Evolutionary conservation across 768 basidiomycete species (phyloP).

Genomic region (Naematelia aurantialba): DNA sequence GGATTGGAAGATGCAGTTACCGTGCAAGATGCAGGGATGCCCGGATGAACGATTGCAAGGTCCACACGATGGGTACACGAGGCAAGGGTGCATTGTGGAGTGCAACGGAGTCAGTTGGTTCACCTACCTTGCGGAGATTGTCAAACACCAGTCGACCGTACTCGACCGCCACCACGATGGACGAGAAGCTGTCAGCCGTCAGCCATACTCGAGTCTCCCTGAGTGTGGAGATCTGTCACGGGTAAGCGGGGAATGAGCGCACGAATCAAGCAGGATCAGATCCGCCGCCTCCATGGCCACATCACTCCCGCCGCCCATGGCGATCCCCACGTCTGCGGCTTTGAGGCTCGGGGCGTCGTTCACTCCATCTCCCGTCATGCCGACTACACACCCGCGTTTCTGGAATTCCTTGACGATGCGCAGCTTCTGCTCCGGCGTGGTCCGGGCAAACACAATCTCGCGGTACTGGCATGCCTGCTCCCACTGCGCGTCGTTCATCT

Average conservation of each 20-base stretch:
- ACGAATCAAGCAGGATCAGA: conserved; percentile 49
- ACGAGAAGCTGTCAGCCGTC: conserved; percentile 41
- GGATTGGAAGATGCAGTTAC: too few species aligned
- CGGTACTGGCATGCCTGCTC: conserved; percentile 46
- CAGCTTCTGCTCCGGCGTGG: conserved; percentile 64
- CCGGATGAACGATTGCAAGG: too few species aligned
- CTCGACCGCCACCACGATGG: conserved; percentile 48
- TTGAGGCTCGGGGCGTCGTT: conserved; percentile 47
- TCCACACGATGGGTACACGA: too few species aligned
- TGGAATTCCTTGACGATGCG: conserved; percentile 63
- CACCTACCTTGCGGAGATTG: conserved; percentile 57
- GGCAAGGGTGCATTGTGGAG: too few species aligned
- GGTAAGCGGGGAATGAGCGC: conserved; percentile 10
- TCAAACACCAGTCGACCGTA: conserved; percentile 59
- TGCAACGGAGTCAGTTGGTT: too few species aligned
- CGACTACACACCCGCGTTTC: conserved; percentile 57
- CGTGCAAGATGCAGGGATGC: too few species aligned
- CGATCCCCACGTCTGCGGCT: conserved; percentile 63
- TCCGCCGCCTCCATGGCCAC: conserved; percentile 54
- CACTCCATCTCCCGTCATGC: conserved; percentile 65
- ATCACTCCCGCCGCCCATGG: conserved; percentile 54
- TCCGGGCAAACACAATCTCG: conserved; percentile 61
- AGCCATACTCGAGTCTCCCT: too few species aligned
- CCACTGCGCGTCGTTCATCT: conserved; percentile 49
- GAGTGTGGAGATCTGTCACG: too few species aligned